Percentiles rank a stretch among this genome's conserved stretches.
phyloP scores from a whole-genome alignment of 352 stramenopile species.

The Globisporangium nunn region DNA sequence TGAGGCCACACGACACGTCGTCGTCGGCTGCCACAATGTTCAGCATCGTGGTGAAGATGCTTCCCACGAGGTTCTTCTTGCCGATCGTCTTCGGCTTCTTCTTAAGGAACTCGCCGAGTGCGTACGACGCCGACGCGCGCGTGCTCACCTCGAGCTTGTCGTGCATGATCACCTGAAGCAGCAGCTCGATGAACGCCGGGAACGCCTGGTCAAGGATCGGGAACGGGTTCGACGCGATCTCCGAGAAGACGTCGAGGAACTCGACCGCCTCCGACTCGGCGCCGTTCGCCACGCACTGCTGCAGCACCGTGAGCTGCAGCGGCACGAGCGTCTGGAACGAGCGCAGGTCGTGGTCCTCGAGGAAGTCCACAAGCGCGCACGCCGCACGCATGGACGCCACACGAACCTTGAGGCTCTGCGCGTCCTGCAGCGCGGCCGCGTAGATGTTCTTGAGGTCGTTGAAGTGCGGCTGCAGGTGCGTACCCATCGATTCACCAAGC shows the following conservation, averaged over 20 bases:
- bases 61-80: conserved; percentile 75
- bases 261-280: conserved; percentile 77
- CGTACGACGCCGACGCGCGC: conserved; percentile 72
- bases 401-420: conserved; percentile 75
- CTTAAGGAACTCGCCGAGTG: conserved; percentile 83
- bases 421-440: conserved; percentile 62
- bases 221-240: conserved; percentile 81
- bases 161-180: conserved; percentile 76
- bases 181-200: conserved; percentile 71
- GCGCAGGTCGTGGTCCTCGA: conserved; percentile 67
- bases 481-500: conserved; percentile 91
- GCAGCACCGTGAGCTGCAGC: conserved; percentile 80
- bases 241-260: conserved; percentile 83
- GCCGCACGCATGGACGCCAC: conserved; percentile 76
- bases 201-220: conserved; percentile 79
- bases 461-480: conserved; percentile 76
- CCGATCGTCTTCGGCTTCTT: conserved; percentile 87
- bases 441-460: conserved; percentile 76
- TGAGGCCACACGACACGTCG: conserved; percentile 72
- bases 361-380: conserved; percentile 73
- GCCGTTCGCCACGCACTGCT: conserved; percentile 76
- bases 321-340: conserved; percentile 70
- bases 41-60: conserved; percentile 85
- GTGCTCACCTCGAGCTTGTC: conserved; percentile 73
- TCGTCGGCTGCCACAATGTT: conserved; percentile 77